A percentile compares a stretch with the other conserved stretches of the same genome.
phyloP scores from a whole-genome alignment of 2,329 filamentous ascomycete genomes.

The Colletotrichum godetiae region DNA sequence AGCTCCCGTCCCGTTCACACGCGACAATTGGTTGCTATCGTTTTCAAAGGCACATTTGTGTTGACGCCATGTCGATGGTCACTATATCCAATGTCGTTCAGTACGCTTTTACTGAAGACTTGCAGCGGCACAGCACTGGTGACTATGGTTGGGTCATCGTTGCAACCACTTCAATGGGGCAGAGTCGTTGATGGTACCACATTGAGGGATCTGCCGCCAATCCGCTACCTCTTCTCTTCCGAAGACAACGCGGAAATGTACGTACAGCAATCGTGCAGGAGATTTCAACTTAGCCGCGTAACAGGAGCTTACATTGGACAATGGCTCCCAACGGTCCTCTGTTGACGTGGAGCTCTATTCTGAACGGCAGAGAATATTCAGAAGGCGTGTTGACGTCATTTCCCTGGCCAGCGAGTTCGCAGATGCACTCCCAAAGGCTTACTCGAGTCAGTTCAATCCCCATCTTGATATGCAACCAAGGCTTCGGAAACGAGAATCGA shows the following conservation, averaged over 20 bases:
- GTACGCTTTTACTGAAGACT: background rate
- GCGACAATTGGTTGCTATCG: background rate
- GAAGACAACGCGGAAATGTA: background rate
- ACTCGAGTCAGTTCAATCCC: background rate
- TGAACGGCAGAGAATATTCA: background rate
- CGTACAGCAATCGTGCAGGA: background rate
- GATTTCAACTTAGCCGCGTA: background rate
- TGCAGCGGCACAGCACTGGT: background rate
- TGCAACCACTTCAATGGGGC: background rate
- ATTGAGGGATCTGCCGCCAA: background rate
- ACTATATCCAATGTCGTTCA: background rate
- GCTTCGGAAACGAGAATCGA: background rate
- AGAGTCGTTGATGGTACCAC: background rate
- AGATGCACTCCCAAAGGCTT: background rate
- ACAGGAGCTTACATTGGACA: background rate
- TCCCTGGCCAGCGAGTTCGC: background rate
- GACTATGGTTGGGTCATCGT: background rate
- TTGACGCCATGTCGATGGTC: background rate
- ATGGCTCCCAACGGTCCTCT: background rate
- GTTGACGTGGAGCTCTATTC: constrained; percentile 6
- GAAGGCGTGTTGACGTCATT: background rate
- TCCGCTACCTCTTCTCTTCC: background rate
- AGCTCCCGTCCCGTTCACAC: background rate
- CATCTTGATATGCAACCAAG: background rate
- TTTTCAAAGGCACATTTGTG: background rate